These are phyloP conservation scores for Pichia sp. DNA, from an alignment of 1,139 yeast species.

Conservation along the genomic window DNA sequence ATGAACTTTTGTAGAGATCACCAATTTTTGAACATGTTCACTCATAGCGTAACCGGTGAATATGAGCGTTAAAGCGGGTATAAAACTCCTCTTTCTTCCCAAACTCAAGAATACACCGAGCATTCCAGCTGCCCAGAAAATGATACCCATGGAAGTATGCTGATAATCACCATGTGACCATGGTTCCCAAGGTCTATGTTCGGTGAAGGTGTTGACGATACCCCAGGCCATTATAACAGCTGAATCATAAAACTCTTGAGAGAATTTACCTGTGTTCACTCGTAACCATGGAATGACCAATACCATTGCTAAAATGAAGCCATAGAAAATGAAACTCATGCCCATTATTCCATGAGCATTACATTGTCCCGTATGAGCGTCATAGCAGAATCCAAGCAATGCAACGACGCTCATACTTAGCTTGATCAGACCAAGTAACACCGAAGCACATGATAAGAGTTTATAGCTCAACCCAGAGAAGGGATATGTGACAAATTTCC, in stretches of 20 bases:
- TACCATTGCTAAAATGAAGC: conserved; percentile 59
- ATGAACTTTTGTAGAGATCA: conserved; percentile 79
- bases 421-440: conserved; percentile 58
- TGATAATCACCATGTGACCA: conserved; percentile 93
- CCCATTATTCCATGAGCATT: conserved; percentile 98
- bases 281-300: conserved; percentile 66
- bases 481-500: conserved; percentile 27
- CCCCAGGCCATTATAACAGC: conserved; percentile 84
- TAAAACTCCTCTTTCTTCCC: conserved; percentile 57
- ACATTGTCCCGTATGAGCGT: conserved; percentile 80
- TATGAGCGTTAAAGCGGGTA: conserved; percentile 75
- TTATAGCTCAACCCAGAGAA: conserved; percentile 36
- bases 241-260: conserved; percentile 86
- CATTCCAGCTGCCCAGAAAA: conserved; percentile 95
- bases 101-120: conserved; percentile 71
- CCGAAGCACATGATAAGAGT: conserved; percentile 37
- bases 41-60: conserved; percentile 95
- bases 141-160: conserved; percentile 92
- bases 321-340: conserved; percentile 72
- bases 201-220: conserved; percentile 87
- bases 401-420: conserved; percentile 78
- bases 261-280: conserved; percentile 38
- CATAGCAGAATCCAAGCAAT: conserved; percentile 75
- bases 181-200: conserved; percentile 80
- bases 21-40: conserved; percentile 70